phyloP scores from a whole-genome alignment of 495 filamentous ascomycete species.

The Neurospora tetrasperma region DNA sequence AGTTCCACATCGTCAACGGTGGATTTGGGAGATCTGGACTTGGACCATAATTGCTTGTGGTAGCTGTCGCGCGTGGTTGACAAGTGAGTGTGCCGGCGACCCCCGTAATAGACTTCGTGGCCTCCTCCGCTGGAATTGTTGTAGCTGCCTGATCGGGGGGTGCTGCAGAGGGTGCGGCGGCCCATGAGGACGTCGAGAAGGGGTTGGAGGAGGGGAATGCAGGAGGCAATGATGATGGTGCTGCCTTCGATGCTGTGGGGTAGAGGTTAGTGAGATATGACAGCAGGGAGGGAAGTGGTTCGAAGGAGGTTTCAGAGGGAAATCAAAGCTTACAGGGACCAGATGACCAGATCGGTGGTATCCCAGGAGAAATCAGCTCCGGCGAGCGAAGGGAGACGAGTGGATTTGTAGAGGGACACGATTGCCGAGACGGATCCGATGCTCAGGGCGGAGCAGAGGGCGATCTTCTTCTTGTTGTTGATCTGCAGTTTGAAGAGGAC shows the following conservation, averaged over 20 bases:
- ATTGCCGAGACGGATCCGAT: conserved; percentile 28
- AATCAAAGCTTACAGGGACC: conserved; percentile 28
- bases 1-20: background rate
- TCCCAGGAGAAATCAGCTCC: conserved; percentile 25
- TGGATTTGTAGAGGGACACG: conserved; percentile 33
- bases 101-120: background rate
- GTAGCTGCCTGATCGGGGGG: background rate
- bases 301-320: too few relatives aligned
- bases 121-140: background rate
- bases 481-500: conserved; percentile 37
- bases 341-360: conserved; percentile 32
- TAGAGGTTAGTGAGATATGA: background rate
- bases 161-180: background rate
- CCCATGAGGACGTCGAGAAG: conserved; percentile 20
- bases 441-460: conserved; percentile 32
- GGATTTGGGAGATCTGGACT: background rate
- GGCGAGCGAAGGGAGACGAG: conserved; percentile 28
- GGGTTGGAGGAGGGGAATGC: conserved; percentile 38
- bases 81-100: background rate
- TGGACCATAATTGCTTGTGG: background rate
- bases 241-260: conserved; percentile 33
- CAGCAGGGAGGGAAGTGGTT: too few relatives aligned
- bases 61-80: background rate
- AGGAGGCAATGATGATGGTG: conserved; percentile 38
- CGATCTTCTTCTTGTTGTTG: conserved; percentile 35